phyloP scores from a whole-genome alignment of 2,329 filamentous ascomycete species.

The Cercospora sp. region DNA sequence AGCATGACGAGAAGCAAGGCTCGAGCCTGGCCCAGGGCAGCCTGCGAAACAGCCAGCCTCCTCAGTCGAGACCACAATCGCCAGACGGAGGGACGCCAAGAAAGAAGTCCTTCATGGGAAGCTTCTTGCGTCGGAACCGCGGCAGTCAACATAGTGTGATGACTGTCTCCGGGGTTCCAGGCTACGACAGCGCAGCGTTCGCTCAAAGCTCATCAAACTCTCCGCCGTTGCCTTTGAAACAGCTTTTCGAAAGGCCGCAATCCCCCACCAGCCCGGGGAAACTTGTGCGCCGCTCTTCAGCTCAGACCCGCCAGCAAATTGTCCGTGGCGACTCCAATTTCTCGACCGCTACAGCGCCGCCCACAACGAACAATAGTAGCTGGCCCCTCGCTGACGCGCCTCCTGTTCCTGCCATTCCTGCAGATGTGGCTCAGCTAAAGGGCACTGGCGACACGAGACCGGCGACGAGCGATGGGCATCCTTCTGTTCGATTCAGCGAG shows the following conservation, averaged over 20 bases:
- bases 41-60: conserved; percentile 40
- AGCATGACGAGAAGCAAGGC: conserved; percentile 34
- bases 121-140: conserved; percentile 39
- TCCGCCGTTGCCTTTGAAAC: conserved; percentile 19
- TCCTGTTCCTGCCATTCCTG: conserved; percentile 31
- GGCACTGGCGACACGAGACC: conserved; percentile 29
- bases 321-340: conserved; percentile 29
- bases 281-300: conserved; percentile 35
- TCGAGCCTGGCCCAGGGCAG: conserved; percentile 40
- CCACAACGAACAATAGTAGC: conserved; percentile 30
- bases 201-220: conserved; percentile 4
- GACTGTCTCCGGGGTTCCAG: conserved; percentile 15
- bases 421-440: conserved; percentile 15
- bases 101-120: conserved; percentile 38
- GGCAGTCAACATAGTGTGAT: conserved; percentile 31
- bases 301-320: conserved; percentile 21
- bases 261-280: conserved; percentile 43
- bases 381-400: conserved; percentile 50
- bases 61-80: conserved; percentile 53
- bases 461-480: conserved; percentile 38
- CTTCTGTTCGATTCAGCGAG: conserved; percentile 19
- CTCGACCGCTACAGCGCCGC: conserved; percentile 31
- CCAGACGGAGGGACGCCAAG: conserved; percentile 27
- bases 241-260: conserved; percentile 56
- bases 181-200: conserved; percentile 8